These are phyloP conservation scores for Zygnema cylindricum DNA, from an alignment of 139 green algal genomes.

Conservation along the genomic window DNA sequence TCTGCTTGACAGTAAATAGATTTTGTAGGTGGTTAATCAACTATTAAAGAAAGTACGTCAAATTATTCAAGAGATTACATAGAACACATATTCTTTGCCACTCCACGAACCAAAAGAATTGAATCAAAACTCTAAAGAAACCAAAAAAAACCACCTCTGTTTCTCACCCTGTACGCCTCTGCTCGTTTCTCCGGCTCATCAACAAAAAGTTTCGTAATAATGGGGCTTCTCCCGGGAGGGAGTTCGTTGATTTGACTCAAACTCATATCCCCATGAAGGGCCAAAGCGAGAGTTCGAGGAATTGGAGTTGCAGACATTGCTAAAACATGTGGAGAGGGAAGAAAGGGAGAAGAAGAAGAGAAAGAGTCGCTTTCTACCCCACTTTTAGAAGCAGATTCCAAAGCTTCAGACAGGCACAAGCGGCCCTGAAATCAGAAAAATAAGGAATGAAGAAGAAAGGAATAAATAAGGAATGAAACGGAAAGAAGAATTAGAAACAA, in stretches of 20 bases:
- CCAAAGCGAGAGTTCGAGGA: slow-evolving; percentile 86
- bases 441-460: neutral
- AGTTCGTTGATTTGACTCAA: slow-evolving; percentile 54
- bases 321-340: slow-evolving; percentile 80
- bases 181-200: slow-evolving; percentile 9
- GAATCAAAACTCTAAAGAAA: no score
- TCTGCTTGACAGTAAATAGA: no score
- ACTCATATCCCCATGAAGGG: slow-evolving; percentile 68
- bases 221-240: slow-evolving; percentile 45
- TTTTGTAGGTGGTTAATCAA: no score
- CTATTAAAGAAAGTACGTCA: no score
- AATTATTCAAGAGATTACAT: no score
- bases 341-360: neutral
- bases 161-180: slow-evolving; percentile 47
- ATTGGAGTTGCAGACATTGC: slow-evolving; percentile 97
- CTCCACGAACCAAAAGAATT: no score
- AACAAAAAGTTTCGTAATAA: slow-evolving; percentile 33
- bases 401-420: neutral
- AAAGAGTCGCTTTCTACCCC: neutral
- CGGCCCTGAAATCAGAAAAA: neutral
- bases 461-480: neutral
- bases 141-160: no score
- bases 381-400: neutral
- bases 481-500: neutral
- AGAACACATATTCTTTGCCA: no score